Evolutionary conservation across 768 basidiomycete species (phyloP), one percentile per base, ranked within the genome.

Genomic region (Tricholoma saponaceum): DNA sequence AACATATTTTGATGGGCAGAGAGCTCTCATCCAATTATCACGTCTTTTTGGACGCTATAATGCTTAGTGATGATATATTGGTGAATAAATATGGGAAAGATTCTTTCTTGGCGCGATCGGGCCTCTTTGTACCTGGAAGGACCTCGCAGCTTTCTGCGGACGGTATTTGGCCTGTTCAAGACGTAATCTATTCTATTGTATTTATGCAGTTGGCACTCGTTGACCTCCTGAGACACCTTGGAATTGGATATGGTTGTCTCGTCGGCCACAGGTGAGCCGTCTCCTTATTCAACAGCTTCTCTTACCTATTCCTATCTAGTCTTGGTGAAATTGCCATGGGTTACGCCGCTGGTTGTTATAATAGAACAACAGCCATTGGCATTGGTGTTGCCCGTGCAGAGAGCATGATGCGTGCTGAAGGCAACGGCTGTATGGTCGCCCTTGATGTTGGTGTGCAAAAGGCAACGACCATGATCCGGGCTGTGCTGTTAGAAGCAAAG

Each of bases 171-270:
- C 51, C 52, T 53, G 44, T 58, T 12, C 25, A 58, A 52, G 57
- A 58, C 18, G 51, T 52, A 18, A 32, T 58, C 26, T 58, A 58
- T 44, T 53, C 57, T 13, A 58, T 58, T 43, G 52, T 58, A 28
- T 58, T 58, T 30, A 52, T 54, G 57, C 57, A 58, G 30, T 13
- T 58, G 20, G 57, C 57, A n/a, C 43, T 53, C 14, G 57, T 58
- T 14, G 57, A 58, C 51, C 57, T 58, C 32, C 16, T 58, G 32
- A 52, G 49, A 46, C 52, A 46, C 26, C 39, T 58, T 20, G 57
- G 51, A 30, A 58, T 58, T 14, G 28, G 53, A 46, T 58, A 58
- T 30, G 30, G 30, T 46, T 58, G 18, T 14, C 47, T 47, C 50
- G 32, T 51, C 26, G 50, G 50, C 8, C 50, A 51, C 32, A 51